phyloP scores from a whole-genome alignment of 1,284 basidiomycete genomes.

The Sporisorium iseilematis-ciliati region DNA sequence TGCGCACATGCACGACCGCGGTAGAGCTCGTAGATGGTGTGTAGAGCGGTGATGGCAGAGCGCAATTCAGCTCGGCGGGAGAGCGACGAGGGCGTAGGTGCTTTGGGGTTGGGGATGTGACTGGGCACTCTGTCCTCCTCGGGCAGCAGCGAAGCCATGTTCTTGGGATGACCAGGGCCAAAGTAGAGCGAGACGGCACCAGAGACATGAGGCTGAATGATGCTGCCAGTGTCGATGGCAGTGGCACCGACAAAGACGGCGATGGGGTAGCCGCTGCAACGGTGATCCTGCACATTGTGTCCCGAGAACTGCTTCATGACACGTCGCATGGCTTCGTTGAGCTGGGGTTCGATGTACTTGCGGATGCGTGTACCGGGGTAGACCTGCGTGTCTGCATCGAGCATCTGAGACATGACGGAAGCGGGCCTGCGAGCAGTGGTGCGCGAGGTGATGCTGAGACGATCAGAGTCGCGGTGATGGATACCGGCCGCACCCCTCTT shows the following conservation, averaged over 20 bases:
- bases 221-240: slow-evolving; percentile 49
- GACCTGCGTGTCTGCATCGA: slow-evolving; percentile 47
- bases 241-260: slow-evolving; percentile 58
- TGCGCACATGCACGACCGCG: slow-evolving; percentile 55
- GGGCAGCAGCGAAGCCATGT: slow-evolving; percentile 50
- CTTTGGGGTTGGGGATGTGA: slow-evolving; percentile 54
- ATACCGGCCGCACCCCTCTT: slow-evolving; percentile 23
- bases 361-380: slow-evolving; percentile 50
- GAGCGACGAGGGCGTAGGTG: slow-evolving; percentile 45
- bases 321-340: slow-evolving; percentile 49
- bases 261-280: slow-evolving; percentile 53
- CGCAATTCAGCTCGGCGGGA: slow-evolving; percentile 57
- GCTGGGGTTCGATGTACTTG: slow-evolving; percentile 51
- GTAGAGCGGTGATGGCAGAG: slow-evolving; percentile 52
- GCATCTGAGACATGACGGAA: slow-evolving; percentile 30
- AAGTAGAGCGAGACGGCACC: slow-evolving; percentile 52
- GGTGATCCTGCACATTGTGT: slow-evolving; percentile 52
- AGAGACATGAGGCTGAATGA: slow-evolving; percentile 49
- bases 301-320: slow-evolving; percentile 57
- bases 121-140: slow-evolving; percentile 42
- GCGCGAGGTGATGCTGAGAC: slow-evolving; percentile 34
- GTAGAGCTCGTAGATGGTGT: slow-evolving; percentile 52
- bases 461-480: slow-evolving; percentile 35
- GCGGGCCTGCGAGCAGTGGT: slow-evolving; percentile 33
- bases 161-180: slow-evolving; percentile 51